Evolutionary conservation across 805 yeast genomes (phyloP), one percentile per base, ranked within the genome.

Genomic region (Cyberlindnera misumaiensis): DNA sequence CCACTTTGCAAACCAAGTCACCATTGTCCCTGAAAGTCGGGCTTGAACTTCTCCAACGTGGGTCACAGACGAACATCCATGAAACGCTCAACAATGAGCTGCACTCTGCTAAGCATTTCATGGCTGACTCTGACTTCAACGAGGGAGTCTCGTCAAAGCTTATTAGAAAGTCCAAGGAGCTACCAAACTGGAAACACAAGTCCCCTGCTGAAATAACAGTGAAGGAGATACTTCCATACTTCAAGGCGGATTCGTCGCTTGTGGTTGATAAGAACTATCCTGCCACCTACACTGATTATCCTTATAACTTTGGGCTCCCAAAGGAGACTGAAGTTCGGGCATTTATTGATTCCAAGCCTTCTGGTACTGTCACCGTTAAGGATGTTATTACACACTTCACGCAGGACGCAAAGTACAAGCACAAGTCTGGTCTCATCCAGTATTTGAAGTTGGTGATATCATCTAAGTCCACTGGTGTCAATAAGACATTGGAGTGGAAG

Each of bases 1-100:
- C 68, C 32, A 77, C 73, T 17, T 66, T 90, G 45, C 60, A 65
- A 34, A 62, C 71, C 35, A 84, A 88, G 59, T 84, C 95, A 4
- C 83, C 85, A 32, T 68, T 85, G n/a, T 82, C 95, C 14, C 65
- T 87, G 48, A 78, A 82, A 54, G 77, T 88, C 30, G 77, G 85
- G 2, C 70, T 79, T 47, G 81, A 77, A 42, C 67, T 85, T 45
- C 65, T 88, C 58, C 75, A 81, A 52, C 67, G 72, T 43, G 85
- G 87, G 37, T 56, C 72, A 16, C 54, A 64, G 28, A 68, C 76
- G 42, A 70, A 80, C 43, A 76, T 87, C 49, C 70, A 71, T 39
- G 65, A 76, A 35, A 83, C 90, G 28, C 64, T 93, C 42, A 75
- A 74, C 48, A 73, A 75, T 50, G 97, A 93, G 61, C 68, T 84